A percentile compares a stretch with the other conserved stretches of the same genome.
Evolutionary conservation across 2,329 filamentous ascomycete genomes (phyloP).

Genomic region (Monosporascus sp.): DNA sequence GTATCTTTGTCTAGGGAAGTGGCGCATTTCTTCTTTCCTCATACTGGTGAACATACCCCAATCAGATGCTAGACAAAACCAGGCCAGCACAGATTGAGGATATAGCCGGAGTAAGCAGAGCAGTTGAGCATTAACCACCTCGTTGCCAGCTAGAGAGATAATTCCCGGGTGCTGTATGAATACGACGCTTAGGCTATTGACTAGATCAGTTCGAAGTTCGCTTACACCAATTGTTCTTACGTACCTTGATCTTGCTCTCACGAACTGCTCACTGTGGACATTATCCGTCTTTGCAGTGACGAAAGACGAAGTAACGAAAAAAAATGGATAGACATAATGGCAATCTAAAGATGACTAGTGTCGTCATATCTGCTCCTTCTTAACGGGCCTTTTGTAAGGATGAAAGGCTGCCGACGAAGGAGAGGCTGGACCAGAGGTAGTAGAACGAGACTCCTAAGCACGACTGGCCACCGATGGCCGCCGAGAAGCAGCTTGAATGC

Average conservation of each 20-base stretch:
- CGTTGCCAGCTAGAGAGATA: not conserved
- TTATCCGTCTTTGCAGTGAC: no score
- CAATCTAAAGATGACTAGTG: not conserved
- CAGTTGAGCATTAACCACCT: not conserved
- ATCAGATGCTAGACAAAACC: not conserved
- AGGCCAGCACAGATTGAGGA: not conserved
- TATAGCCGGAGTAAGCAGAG: not conserved
- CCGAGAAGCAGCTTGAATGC: constrained; percentile 36
- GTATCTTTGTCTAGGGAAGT: not conserved
- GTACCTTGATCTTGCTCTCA: not conserved
- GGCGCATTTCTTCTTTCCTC: no score
- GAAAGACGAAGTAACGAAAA: no score
- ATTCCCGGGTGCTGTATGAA: not conserved
- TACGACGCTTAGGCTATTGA: not conserved
- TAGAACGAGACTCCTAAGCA: constrained; percentile 27
- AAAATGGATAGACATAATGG: no score
- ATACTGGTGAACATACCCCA: no score
- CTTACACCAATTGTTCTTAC: not conserved
- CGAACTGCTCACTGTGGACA: not conserved
- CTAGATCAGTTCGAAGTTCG: not conserved
- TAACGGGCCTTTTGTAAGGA: not conserved
- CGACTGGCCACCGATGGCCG: constrained; percentile 42
- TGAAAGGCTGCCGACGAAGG: not conserved
- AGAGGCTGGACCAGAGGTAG: not conserved
- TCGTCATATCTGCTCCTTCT: not conserved